A percentile compares a stretch with the other conserved stretches of the same genome.
Evolutionary conservation across 1,139 yeast species (phyloP).

Genomic region (Geotrichum australiense): DNA sequence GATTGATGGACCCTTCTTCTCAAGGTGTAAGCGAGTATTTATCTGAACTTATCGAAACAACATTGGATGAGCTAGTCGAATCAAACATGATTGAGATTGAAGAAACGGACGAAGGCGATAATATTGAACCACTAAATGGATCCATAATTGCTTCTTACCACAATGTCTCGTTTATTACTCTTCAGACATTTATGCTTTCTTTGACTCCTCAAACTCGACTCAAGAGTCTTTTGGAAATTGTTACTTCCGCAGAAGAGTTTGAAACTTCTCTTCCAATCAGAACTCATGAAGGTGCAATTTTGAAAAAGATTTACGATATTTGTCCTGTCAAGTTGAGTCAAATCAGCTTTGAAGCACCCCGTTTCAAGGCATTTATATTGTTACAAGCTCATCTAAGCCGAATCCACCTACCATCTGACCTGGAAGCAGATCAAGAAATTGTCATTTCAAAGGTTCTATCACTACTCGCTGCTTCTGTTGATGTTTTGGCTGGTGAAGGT

Average conservation of each 20-base stretch:
- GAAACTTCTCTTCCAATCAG: slow-evolving; percentile 52
- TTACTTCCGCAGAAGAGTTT: slow-evolving; percentile 65
- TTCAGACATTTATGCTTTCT: slow-evolving; percentile 51
- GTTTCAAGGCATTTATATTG: slow-evolving; percentile 64
- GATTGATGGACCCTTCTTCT: slow-evolving; percentile 55
- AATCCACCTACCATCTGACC: slow-evolving; percentile 50
- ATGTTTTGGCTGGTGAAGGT: slow-evolving; percentile 75
- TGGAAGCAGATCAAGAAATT: slow-evolving; percentile 48
- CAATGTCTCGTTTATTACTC: slow-evolving; percentile 54
- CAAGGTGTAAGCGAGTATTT: slow-evolving; percentile 71
- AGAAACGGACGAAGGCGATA: slow-evolving; percentile 40
- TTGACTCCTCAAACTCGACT: slow-evolving; percentile 52
- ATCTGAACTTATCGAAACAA: slow-evolving; percentile 75
- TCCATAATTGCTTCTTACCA: slow-evolving; percentile 73
- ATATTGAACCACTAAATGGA: slow-evolving; percentile 55
- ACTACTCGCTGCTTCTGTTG: slow-evolving; percentile 62
- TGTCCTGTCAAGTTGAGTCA: slow-evolving; percentile 52
- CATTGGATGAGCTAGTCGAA: slow-evolving; percentile 56
- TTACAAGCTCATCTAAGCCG: slow-evolving; percentile 80
- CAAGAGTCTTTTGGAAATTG: slow-evolving; percentile 55
- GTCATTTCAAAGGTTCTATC: slow-evolving; percentile 47
- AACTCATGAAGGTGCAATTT: slow-evolving; percentile 45
- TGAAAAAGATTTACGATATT: slow-evolving; percentile 48
- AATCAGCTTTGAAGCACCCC: slow-evolving; percentile 46
- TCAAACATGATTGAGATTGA: slow-evolving; percentile 58